These are phyloP conservation scores for Venturia nashicola DNA, from an alignment of 2,329 filamentous ascomycete genomes.

Conservation along the genomic window DNA sequence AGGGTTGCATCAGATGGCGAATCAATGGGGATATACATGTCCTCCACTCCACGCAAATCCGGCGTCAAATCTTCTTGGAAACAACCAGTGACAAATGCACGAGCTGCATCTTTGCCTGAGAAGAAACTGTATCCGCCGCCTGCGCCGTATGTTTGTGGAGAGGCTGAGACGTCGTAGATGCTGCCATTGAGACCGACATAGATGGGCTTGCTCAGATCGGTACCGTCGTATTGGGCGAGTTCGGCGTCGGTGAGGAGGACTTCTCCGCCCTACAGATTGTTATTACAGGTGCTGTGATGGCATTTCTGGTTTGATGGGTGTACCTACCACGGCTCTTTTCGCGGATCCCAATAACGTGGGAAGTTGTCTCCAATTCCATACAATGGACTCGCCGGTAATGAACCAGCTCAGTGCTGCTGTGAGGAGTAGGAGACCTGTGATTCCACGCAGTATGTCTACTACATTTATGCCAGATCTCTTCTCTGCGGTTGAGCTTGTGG, in stretches of 20 bases:
- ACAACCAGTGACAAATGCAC: slow-evolving; percentile 86
- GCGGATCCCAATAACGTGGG: slow-evolving; percentile 47
- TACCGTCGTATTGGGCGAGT: slow-evolving; percentile 66
- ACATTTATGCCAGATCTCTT: not conserved
- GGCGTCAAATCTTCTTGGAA: slow-evolving; percentile 75
- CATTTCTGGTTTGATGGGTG: not conserved
- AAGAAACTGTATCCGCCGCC: slow-evolving; percentile 83
- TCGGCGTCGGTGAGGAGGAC: slow-evolving; percentile 62
- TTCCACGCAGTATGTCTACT: not conserved
- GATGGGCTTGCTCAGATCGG: slow-evolving; percentile 60
- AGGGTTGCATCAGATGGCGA: slow-evolving; percentile 25
- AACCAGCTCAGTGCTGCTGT: slow-evolving; percentile 25
- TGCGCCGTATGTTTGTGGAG: slow-evolving; percentile 36
- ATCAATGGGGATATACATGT: slow-evolving; percentile 63
- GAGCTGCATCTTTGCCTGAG: slow-evolving; percentile 71
- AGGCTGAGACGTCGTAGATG: slow-evolving; percentile 70
- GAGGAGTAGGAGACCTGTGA: slow-evolving; percentile 16
- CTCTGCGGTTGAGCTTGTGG: not conserved
- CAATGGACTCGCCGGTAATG: slow-evolving; percentile 37
- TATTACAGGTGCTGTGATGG: not conserved
- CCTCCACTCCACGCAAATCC: slow-evolving; percentile 77
- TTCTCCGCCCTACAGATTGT: slow-evolving; percentile 37
- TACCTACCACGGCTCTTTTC: slow-evolving; percentile 47
- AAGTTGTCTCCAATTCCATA: slow-evolving; percentile 57
- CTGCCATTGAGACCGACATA: slow-evolving; percentile 84